These are phyloP conservation scores for Passalora sequoiae DNA, from an alignment of 2,329 filamentous ascomycete genomes.

Conservation along the genomic window DNA sequence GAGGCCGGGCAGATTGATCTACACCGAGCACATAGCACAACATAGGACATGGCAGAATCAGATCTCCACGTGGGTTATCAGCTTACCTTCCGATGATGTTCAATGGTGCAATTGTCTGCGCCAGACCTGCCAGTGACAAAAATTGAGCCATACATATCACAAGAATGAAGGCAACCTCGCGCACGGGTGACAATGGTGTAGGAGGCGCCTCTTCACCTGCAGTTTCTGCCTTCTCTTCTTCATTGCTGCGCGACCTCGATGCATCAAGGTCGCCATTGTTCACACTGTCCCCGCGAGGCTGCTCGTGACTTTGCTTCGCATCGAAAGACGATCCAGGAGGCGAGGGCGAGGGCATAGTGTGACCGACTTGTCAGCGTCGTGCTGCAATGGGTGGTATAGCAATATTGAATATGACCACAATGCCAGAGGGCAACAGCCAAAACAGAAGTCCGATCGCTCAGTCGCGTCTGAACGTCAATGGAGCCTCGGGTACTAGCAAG, in stretches of 20 bases:
- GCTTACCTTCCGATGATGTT: conserved; percentile 3
- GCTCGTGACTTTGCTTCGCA: neutral
- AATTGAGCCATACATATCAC: conserved; percentile 18
- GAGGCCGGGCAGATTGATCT: too few relatives aligned
- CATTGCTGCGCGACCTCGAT: neutral
- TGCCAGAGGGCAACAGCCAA: too few relatives aligned
- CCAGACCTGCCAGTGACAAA: conserved; percentile 12
- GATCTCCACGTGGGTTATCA: neutral
- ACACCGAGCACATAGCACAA: too few relatives aligned
- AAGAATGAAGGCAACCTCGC: conserved; percentile 25
- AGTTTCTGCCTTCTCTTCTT: conserved; percentile 1
- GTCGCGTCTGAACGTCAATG: too few relatives aligned
- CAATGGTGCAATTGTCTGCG: conserved; percentile 11
- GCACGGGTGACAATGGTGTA: conserved; percentile 1
- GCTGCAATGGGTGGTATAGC: too few relatives aligned
- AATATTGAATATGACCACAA: too few relatives aligned
- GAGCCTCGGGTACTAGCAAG: too few relatives aligned
- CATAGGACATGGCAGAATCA: too few relatives aligned
- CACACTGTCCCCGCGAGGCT: neutral
- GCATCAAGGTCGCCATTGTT: neutral
- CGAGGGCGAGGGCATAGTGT: neutral
- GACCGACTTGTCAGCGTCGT: neutral
- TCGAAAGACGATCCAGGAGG: neutral
- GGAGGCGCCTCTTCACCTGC: neutral
- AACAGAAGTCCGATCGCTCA: too few relatives aligned